Conservation (phyloP, 257 asterid species). For the Lithospermum erythrorhizon region DNA sequence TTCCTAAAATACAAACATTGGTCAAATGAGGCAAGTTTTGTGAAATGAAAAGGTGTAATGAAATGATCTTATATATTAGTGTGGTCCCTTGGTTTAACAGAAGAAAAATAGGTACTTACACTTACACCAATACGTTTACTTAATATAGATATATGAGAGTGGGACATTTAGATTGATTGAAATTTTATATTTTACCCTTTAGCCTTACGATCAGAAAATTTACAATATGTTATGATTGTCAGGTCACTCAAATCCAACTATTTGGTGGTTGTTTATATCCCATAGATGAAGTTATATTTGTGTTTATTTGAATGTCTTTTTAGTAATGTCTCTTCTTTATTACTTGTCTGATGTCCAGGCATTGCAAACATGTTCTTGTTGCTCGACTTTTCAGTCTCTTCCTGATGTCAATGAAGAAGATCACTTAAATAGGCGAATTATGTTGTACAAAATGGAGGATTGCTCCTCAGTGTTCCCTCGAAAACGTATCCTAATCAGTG, state of each 20-base stretch:
- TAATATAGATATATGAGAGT: neutral
- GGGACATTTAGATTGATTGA: neutral
- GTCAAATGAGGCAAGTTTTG: no score
- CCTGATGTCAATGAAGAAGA: conserved; percentile 34
- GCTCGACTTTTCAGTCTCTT: conserved; percentile 36
- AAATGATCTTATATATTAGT: no score
- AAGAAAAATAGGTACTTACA: no score
- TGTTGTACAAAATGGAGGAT: conserved; percentile 46
- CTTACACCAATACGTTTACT: no score
- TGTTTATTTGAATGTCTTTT: neutral
- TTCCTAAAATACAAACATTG: no score
- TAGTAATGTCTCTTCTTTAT: neutral
- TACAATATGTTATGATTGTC: no score
- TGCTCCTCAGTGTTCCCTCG: conserved; percentile 50
- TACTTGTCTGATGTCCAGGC: conserved; percentile 35
- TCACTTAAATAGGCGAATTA: conserved; percentile 44
- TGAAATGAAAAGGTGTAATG: no score
- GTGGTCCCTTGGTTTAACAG: no score
- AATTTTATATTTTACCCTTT: neutral
- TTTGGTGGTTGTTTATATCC: neutral
- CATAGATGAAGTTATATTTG: neutral
- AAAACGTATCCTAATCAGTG: conserved; percentile 63
- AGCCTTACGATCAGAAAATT: no score
- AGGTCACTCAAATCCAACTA: no score
- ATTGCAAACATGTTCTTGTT: conserved; percentile 37